Percentiles rank a stretch among this genome's conserved stretches.
Evolutionary conservation across 2,329 filamentous ascomycete species (phyloP).

Genomic region (Phyllosticta citribraziliensis): DNA sequence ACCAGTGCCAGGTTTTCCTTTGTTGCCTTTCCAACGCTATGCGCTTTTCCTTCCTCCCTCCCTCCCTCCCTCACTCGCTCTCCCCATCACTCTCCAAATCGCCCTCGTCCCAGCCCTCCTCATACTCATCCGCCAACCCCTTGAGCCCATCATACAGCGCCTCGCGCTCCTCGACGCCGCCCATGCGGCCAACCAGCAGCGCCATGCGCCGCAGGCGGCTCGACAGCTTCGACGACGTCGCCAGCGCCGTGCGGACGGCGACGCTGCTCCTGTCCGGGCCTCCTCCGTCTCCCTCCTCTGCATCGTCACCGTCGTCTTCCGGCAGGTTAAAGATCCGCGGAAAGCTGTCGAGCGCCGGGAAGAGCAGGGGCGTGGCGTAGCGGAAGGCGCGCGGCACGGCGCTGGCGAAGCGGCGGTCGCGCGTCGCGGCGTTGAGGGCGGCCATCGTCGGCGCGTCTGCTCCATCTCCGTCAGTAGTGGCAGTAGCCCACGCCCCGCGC

Average conservation of each 20-base stretch:
- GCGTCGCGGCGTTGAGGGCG: conserved; percentile 16
- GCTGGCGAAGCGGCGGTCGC: conserved; percentile 9
- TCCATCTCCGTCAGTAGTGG: conserved; percentile 15
- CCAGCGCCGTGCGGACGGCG: conserved; percentile 46
- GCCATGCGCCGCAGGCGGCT: conserved; percentile 58
- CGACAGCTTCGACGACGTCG: conserved; percentile 66
- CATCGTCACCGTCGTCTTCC: conserved; percentile 9
- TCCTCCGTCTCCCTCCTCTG: neutral
- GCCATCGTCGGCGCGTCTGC: conserved; percentile 8
- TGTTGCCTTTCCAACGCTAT: too few relatives aligned
- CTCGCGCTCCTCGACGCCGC: conserved; percentile 73
- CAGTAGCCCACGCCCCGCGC: conserved; percentile 30
- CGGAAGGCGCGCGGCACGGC: conserved; percentile 20
- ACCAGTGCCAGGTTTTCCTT: too few relatives aligned
- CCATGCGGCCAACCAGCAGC: conserved; percentile 50
- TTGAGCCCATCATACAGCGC: conserved; percentile 69
- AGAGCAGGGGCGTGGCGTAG: conserved; percentile 48
- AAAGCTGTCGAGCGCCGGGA: conserved; percentile 76
- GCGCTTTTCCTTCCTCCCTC: neutral
- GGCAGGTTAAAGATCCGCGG: conserved; percentile 58
- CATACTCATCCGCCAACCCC: conserved; percentile 77
- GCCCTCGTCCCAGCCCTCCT: conserved; percentile 76
- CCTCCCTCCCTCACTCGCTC: neutral
- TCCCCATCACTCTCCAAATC: conserved; percentile 29
- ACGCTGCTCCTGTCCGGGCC: neutral